Evolutionary conservation across 495 filamentous ascomycete genomes (phyloP).

Genomic region (Lasiosphaeria hispida): DNA sequence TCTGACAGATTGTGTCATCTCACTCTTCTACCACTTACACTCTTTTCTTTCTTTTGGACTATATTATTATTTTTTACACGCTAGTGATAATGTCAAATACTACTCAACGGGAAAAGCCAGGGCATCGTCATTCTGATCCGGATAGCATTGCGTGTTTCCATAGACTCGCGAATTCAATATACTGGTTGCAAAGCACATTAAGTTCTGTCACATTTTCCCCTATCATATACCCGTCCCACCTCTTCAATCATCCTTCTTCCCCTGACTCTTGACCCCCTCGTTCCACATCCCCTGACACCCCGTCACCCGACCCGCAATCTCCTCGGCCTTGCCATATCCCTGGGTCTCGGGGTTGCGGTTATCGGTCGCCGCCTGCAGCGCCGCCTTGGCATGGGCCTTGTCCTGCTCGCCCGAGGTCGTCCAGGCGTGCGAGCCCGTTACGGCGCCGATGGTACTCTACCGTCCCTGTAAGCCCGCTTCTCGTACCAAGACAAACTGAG

Average conservation of each 20-base stretch:
- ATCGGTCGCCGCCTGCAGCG: constrained; percentile 42
- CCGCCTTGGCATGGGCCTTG: constrained; percentile 42
- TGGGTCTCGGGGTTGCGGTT: constrained; percentile 35
- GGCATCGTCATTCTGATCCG: too few species aligned
- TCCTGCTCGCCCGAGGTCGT: constrained; percentile 43
- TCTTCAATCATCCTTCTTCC: constrained; percentile 3
- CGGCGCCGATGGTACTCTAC: constrained; percentile 39
- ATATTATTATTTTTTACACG: neutral
- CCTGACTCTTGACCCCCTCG: constrained; percentile 42
- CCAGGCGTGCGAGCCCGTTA: constrained; percentile 47
- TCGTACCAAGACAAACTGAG: neutral
- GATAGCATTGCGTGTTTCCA: too few species aligned
- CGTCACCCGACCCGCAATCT: constrained; percentile 40
- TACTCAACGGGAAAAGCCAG: too few species aligned
- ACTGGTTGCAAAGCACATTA: too few species aligned
- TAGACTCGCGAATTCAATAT: too few species aligned
- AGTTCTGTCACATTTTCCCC: too few species aligned
- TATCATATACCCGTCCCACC: too few species aligned
- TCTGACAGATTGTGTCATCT: neutral
- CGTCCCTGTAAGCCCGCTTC: neutral
- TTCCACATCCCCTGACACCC: constrained; percentile 49
- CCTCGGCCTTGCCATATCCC: constrained; percentile 45
- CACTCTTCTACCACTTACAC: neutral
- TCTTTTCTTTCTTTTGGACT: neutral
- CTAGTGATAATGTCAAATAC: constrained; percentile 12